phyloP scores from a whole-genome alignment of 257 asterid genomes.

The Solanum sejunctum region DNA sequence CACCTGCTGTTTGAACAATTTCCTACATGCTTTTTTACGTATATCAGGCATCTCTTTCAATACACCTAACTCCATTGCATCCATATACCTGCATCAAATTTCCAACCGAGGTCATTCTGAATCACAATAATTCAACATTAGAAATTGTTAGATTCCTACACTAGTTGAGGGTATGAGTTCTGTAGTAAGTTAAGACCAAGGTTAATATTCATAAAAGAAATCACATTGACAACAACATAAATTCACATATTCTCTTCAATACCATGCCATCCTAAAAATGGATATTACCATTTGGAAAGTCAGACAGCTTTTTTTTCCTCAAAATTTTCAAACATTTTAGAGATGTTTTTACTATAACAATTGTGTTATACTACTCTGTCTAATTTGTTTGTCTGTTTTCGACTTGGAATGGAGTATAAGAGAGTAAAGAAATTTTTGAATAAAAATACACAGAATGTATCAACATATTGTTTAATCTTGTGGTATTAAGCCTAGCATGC shows the following conservation, averaged over 20 bases:
- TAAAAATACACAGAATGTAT: too few species aligned
- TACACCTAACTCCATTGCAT: slow-evolving; percentile 63
- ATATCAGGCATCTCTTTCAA: slow-evolving; percentile 68
- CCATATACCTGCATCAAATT: slow-evolving; percentile 43
- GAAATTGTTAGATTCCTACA: neutral
- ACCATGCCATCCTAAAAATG: neutral
- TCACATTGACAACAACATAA: neutral
- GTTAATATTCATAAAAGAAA: neutral
- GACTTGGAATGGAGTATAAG: too few species aligned
- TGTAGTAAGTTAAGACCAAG: neutral
- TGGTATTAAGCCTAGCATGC: too few species aligned
- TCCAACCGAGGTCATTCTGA: neutral
- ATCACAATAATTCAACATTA: neutral
- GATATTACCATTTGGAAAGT: neutral
- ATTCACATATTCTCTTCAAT: neutral
- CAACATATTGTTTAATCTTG: too few species aligned
- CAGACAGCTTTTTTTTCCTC: neutral
- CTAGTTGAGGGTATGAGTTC: neutral
- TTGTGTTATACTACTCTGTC: neutral
- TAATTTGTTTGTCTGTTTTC: too few species aligned
- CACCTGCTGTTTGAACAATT: slow-evolving; percentile 73
- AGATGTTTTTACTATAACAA: neutral
- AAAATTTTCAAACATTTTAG: neutral
- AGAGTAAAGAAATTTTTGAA: too few species aligned
- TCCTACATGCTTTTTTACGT: slow-evolving; percentile 50